These are phyloP conservation scores for Mycocentrospora acerina DNA, from an alignment of 2,329 filamentous ascomycete species.

Conservation along the genomic window DNA sequence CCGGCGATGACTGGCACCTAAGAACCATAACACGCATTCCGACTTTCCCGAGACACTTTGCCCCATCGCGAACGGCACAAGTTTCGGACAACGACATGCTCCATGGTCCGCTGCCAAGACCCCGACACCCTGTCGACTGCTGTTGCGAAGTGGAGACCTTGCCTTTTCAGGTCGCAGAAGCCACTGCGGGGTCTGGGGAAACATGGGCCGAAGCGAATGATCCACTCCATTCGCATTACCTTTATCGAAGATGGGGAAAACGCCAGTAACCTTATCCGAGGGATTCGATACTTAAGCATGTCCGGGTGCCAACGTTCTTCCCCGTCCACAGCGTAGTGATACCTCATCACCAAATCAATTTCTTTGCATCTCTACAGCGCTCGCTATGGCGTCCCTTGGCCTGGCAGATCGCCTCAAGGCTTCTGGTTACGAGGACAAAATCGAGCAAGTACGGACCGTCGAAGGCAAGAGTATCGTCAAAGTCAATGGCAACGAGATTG, in stretches of 20 bases:
- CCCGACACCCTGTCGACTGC: constrained; percentile 11
- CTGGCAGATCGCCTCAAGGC: no score
- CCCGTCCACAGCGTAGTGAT: no score
- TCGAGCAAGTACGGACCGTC: constrained; percentile 4
- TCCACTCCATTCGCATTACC: no score
- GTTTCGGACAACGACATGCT: constrained; percentile 2
- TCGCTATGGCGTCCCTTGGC: no score
- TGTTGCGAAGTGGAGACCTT: constrained; percentile 1
- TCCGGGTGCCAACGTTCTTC: no score
- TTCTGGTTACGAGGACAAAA: no score
- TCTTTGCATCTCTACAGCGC: no score
- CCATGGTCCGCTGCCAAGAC: constrained; percentile 16
- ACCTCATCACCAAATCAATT: no score
- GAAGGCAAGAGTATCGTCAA: constrained; percentile 6
- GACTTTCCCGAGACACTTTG: constrained; percentile 2
- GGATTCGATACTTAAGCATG: constrained; percentile 9
- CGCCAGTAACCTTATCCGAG: no score
- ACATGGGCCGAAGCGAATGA: constrained; percentile 8
- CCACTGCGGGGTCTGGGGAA: constrained; percentile 9
- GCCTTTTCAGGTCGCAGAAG: constrained; percentile 4
- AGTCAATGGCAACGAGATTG: constrained; percentile 15
- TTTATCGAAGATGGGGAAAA: no score
- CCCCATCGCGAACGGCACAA: background rate
- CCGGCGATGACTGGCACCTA: background rate
- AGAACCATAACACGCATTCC: background rate